These are phyloP conservation scores for Stemphylium lycopersici DNA, from an alignment of 2,329 filamentous ascomycete species.

Conservation along the genomic window DNA sequence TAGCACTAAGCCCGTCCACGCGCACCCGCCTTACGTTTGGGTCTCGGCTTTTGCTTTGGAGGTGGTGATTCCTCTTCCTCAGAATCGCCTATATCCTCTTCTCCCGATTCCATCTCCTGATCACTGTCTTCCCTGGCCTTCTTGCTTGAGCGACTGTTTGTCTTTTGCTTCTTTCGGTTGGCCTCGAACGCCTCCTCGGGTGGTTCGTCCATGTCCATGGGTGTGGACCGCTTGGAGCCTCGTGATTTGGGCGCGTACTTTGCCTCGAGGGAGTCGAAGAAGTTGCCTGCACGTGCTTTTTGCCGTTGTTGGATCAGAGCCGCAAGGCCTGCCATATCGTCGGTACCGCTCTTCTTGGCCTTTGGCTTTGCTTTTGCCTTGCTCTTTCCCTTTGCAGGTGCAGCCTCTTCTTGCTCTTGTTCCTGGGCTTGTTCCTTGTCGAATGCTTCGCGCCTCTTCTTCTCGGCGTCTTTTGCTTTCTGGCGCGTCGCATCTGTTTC, in stretches of 20 bases:
- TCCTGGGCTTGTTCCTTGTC: constrained; percentile 57
- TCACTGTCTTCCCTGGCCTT: constrained; percentile 28
- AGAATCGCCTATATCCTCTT: constrained; percentile 35
- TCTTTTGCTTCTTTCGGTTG: constrained; percentile 40
- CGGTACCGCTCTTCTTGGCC: constrained; percentile 36
- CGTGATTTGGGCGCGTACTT: constrained; percentile 47
- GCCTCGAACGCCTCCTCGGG: constrained; percentile 66
- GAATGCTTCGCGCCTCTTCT: constrained; percentile 48
- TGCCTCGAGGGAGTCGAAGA: constrained; percentile 44
- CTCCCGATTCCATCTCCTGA: constrained; percentile 28
- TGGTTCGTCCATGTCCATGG: constrained; percentile 60
- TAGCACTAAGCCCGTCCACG: constrained; percentile 21
- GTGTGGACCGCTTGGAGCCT: constrained; percentile 54
- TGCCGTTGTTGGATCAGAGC: constrained; percentile 47
- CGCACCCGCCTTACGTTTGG: constrained; percentile 19
- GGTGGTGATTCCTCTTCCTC: constrained; percentile 30
- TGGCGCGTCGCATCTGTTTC: constrained; percentile 57
- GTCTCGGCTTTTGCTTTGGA: constrained; percentile 29
- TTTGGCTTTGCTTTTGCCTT: constrained; percentile 55
- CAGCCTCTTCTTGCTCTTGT: constrained; percentile 64
- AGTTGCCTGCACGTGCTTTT: constrained; percentile 42
- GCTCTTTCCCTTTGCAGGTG: constrained; percentile 31
- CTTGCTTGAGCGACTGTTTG: constrained; percentile 21
- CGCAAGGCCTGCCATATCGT: constrained; percentile 46
- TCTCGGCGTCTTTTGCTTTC: constrained; percentile 43